These are phyloP conservation scores for Salvia miltiorrhiza DNA, from an alignment of 257 asterid genomes.

Conservation along the genomic window DNA sequence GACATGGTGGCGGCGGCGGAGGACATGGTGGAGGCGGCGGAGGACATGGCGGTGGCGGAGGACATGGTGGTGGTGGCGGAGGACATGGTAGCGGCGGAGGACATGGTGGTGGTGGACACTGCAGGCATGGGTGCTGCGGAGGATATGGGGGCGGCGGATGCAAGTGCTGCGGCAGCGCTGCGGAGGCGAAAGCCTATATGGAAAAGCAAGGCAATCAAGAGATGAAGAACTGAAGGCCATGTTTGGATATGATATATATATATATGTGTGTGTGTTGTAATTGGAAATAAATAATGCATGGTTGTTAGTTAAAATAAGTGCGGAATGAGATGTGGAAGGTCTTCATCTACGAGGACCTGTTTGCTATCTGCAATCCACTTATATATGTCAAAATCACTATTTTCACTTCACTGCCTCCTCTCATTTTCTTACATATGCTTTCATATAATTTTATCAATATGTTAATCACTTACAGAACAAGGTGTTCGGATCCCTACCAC, in stretches of 20 bases:
- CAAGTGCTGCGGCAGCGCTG: neutral
- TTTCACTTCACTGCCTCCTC: too few relatives aligned
- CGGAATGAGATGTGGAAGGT: neutral
- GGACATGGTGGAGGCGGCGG: neutral
- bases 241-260: too few relatives aligned
- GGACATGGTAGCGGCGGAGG: neutral
- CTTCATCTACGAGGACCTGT: neutral
- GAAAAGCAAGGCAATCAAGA: conserved; percentile 14
- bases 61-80: neutral
- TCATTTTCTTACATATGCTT: too few relatives aligned
- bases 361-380: too few relatives aligned
- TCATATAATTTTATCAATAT: too few relatives aligned
- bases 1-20: neutral
- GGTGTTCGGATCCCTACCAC: too few relatives aligned
- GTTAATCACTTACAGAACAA: too few relatives aligned
- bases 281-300: neutral
- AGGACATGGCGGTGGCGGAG: neutral
- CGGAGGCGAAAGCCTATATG: conserved; percentile 10
- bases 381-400: too few relatives aligned
- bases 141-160: neutral
- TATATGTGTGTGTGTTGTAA: neutral
- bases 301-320: neutral
- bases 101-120: neutral
- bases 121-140: neutral
- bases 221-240: neutral